Evolutionary conservation across 768 basidiomycete species (phyloP).

Genomic region (Rhizopogon vinicolor): DNA sequence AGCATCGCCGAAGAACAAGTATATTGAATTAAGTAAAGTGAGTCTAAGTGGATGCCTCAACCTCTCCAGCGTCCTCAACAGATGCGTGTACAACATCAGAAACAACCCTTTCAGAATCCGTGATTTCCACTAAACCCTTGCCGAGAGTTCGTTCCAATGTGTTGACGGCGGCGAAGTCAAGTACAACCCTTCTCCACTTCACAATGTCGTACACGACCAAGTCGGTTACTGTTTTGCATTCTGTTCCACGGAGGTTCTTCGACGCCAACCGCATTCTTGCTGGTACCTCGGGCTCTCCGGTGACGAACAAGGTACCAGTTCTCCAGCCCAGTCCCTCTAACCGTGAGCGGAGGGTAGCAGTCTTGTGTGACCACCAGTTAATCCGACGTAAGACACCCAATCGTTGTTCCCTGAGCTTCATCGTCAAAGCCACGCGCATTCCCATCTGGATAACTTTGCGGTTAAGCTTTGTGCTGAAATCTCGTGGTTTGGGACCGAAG

Average conservation of each 20-base stretch:
- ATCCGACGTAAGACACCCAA: slow-evolving; percentile 74
- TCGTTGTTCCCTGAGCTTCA: slow-evolving; percentile 69
- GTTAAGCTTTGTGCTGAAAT: slow-evolving; percentile 90
- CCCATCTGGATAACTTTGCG: slow-evolving; percentile 92
- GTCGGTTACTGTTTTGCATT: slow-evolving; percentile 57
- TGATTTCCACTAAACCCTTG: slow-evolving; percentile 24
- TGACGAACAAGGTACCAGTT: slow-evolving; percentile 69
- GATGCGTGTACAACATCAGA: background rate
- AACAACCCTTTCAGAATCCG: slow-evolving; percentile 5
- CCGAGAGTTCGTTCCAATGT: slow-evolving; percentile 62
- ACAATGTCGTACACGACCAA: slow-evolving; percentile 79
- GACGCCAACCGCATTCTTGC: slow-evolving; percentile 55
- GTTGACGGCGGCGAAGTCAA: slow-evolving; percentile 83
- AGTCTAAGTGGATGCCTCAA: background rate
- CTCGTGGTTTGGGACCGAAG: slow-evolving; percentile 87
- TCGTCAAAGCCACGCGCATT: slow-evolving; percentile 84
- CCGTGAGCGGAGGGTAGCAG: slow-evolving; percentile 57
- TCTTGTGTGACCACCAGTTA: slow-evolving; percentile 71
- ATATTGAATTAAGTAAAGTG: background rate
- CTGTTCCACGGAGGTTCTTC: slow-evolving; percentile 67
- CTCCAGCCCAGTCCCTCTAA: slow-evolving; percentile 63
- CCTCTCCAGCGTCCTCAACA: background rate
- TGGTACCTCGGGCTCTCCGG: slow-evolving; percentile 54
- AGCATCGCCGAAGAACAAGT: background rate
- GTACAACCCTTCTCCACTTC: slow-evolving; percentile 75